A percentile compares a stretch with the other conserved stretches of the same genome.
These are phyloP conservation scores for Penicillium chermesinum DNA, from an alignment of 495 filamentous ascomycete species.

Conservation along the genomic window DNA sequence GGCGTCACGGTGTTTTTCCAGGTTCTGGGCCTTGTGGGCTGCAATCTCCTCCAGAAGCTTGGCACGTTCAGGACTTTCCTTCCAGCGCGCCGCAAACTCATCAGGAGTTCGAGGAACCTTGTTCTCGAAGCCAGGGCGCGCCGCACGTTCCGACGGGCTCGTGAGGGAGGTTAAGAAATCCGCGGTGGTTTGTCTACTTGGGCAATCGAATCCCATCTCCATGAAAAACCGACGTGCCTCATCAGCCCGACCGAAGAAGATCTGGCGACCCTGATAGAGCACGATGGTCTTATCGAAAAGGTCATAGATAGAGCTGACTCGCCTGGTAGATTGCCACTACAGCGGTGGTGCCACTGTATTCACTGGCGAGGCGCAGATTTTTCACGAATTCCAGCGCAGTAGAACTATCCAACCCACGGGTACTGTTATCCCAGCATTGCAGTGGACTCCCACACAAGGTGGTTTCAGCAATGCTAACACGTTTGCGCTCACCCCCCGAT, in stretches of 20 bases:
- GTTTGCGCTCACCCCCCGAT: conserved; percentile 81
- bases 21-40: conserved; percentile 57
- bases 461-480: conserved; percentile 50
- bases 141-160: conserved; percentile 59
- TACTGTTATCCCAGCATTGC: conserved; percentile 83
- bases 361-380: conserved; percentile 60
- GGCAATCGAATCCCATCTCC: conserved; percentile 70
- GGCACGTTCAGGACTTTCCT: conserved; percentile 62
- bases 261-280: conserved; percentile 77
- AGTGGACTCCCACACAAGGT: conserved; percentile 71
- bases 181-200: conserved; percentile 65
- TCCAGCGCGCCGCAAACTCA: conserved; percentile 72
- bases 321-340: conserved; percentile 85
- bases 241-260: conserved; percentile 65
- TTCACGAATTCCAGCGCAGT: conserved; percentile 78
- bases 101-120: conserved; percentile 66
- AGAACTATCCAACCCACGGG: conserved; percentile 76
- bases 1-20: conserved; percentile 58
- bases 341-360: conserved; percentile 59
- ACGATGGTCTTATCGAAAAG: conserved; percentile 73
- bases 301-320: conserved; percentile 69
- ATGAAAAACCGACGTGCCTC: conserved; percentile 65
- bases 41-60: conserved; percentile 66
- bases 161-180: conserved; percentile 82
- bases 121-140: conserved; percentile 59